Evolutionary conservation across 2,329 filamentous ascomycete genomes (phyloP), one percentile per base, ranked within the genome.

Genomic region (Pleurostoma richardsiae): DNA sequence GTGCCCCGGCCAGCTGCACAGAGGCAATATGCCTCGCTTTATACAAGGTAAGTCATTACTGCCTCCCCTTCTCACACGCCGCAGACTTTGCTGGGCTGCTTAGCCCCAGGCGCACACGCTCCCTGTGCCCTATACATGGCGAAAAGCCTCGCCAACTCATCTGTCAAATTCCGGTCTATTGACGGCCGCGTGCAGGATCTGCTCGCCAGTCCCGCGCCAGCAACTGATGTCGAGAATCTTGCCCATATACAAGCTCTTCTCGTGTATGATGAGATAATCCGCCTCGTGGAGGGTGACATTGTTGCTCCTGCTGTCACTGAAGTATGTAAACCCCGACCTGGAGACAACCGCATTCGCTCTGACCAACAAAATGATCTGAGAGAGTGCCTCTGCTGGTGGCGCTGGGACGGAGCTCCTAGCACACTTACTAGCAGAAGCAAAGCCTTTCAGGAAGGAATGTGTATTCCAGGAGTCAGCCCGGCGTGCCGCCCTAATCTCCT

Each of bases 111-210:
- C 51, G 76, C 73, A 0, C 65, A 74, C 49, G 69, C 76, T 4
- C 69, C 72, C 29, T 81, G 78, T 54, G 74, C 76, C 1, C 59
- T 82, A 0, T 79, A 77, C 52, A 61, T 73, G 39, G 63, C 72
- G 7, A 77, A 71, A 50, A 81, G 73, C 41, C 50, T 64, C 0
- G 54, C 56, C 19, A 82, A 82, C 52, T 58, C 67, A 0, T 62
- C 66, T 7, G 57, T 77, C 29, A 70, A 82, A n/a, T 60, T 73
- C 26, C 68, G 71, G 3, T 69, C 70, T 41, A 72, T 82, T 46
- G 68, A 72, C 10, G 59, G 63, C 27, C 70, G 69, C 27, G 65
- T 70, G 4, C 58, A 66, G 40, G 70, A 73, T 4, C 64, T 82
- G 2, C 47, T 74, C 10, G 57, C 58, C 10, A 53, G 64, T 0